Base-by-base conservation (phyloP, 306 rosid species). In the Glycyrrhiza uralensis region DNA sequence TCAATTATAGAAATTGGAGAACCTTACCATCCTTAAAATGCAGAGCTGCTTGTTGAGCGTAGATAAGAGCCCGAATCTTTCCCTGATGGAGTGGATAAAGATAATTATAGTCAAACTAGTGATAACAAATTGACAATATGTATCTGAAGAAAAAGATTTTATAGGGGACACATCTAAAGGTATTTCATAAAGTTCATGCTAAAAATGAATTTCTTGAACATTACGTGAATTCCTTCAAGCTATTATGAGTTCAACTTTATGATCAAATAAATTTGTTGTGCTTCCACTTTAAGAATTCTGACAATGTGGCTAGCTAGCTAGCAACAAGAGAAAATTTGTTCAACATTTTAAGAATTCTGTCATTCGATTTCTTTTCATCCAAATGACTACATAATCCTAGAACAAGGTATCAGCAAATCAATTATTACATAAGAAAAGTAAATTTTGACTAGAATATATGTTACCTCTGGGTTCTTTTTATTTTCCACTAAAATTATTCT, bases 21-120 rank as follows among this genome's bases (percentile, higher is more conserved):
- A 29, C 45, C 49, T 57, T 90, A 93, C 98, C 98, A 42, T 84
- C 89, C 6, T 77, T 78, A 76, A 93, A 90, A 3, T 79, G 87
- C 20, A 79, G 22, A 36, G 89, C 93, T 71, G 97, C 98, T 66
- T 67, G 77, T 30, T 84, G 85, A 47, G 85, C 93, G 22, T 35
- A 72, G 55, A 87, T 64, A 64, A 82, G 83, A 57, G 90, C 84
- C 66, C 97, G 96, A 75, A 93, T 71, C 57, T 15, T 85, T 30
- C 57, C 63, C 56, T 66, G 75, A 76, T 82, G 86, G 92, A 85
- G 72, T 45, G 74, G 63, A 79, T 30, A 49, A 78, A 61, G 68
- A 75, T 30, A 63, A 41, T n/a, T 29, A 66, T 39, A 66, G 74
- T 74, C 13, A 80, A 49, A 66, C n/a, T 19, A 44, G 36, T 18